These are phyloP conservation scores for Pueraria montana DNA, from an alignment of 306 rosid species.

Conservation along the genomic window DNA sequence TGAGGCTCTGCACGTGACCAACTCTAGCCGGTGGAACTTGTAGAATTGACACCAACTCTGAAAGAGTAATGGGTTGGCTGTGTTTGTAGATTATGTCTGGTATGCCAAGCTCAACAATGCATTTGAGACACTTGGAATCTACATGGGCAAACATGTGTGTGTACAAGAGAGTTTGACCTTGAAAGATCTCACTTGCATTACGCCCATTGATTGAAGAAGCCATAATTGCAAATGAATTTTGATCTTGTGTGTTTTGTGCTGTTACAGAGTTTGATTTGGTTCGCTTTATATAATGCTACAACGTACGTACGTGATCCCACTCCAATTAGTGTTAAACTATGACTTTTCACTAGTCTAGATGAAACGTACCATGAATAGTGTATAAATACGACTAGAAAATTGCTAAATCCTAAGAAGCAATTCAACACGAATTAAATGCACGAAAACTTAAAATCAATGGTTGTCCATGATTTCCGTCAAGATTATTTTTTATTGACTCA, in stretches of 20 bases:
- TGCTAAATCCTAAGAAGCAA: no score
- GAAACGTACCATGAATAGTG: not conserved
- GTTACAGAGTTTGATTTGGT: not conserved
- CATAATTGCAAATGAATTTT: not conserved
- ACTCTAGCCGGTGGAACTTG: conserved; percentile 47
- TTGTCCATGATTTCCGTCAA: no score
- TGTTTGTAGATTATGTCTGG: conserved; percentile 48
- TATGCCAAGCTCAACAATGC: conserved; percentile 46
- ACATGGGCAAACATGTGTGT: not conserved
- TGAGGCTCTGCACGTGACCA: conserved; percentile 36
- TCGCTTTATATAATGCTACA: not conserved
- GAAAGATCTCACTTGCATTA: conserved; percentile 32
- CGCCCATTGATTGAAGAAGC: conserved; percentile 25
- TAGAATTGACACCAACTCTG: conserved; percentile 52
- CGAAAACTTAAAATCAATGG: no score
- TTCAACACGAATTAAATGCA: no score
- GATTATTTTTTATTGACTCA: no score
- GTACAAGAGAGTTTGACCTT: conserved; percentile 45
- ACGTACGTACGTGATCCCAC: no score
- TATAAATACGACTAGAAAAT: not conserved
- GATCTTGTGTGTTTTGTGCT: not conserved
- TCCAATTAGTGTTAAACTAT: no score
- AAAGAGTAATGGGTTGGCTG: conserved; percentile 56
- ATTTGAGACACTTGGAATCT: conserved; percentile 39
- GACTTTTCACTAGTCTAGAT: no score